Evolutionary conservation across 148 eudicot genomes (phyloP).

Genomic region (Vaccinium macrocarpon): DNA sequence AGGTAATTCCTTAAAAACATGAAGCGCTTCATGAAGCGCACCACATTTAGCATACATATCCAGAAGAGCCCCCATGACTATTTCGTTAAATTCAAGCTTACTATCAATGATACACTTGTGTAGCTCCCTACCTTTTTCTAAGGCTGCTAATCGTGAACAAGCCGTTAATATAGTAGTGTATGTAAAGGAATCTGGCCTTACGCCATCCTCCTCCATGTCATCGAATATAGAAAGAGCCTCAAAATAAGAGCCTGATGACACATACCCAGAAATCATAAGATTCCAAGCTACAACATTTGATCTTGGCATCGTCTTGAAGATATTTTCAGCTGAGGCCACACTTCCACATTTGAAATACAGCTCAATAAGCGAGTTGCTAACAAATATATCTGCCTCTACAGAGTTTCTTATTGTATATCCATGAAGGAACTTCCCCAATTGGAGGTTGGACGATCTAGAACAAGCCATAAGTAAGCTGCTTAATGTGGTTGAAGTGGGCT

Average conservation of each 20-base stretch:
- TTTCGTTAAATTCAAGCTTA: constrained; percentile 13
- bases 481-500: constrained; percentile 3
- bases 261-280: constrained; percentile 7
- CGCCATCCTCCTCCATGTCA: neutral
- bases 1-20: constrained; percentile 27
- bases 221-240: neutral
- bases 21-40: constrained; percentile 31
- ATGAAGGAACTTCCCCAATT: constrained; percentile 4
- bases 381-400: neutral
- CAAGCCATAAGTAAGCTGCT: constrained; percentile 12
- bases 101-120: constrained; percentile 14
- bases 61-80: constrained; percentile 33
- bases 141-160: constrained; percentile 2
- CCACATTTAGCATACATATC: constrained; percentile 42
- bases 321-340: constrained; percentile 2
- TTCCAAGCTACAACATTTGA: constrained; percentile 6
- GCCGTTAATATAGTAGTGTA: neutral
- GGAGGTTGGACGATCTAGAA: neutral
- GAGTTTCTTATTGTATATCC: constrained; percentile 10
- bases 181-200: neutral
- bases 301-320: constrained; percentile 6
- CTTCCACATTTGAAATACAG: constrained; percentile 12
- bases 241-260: constrained; percentile 1
- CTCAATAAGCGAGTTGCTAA: neutral
- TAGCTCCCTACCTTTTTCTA: constrained; percentile 7